These are phyloP conservation scores for Talaromyces thailandensis DNA, from an alignment of 495 filamentous ascomycete species.

Conservation along the genomic window DNA sequence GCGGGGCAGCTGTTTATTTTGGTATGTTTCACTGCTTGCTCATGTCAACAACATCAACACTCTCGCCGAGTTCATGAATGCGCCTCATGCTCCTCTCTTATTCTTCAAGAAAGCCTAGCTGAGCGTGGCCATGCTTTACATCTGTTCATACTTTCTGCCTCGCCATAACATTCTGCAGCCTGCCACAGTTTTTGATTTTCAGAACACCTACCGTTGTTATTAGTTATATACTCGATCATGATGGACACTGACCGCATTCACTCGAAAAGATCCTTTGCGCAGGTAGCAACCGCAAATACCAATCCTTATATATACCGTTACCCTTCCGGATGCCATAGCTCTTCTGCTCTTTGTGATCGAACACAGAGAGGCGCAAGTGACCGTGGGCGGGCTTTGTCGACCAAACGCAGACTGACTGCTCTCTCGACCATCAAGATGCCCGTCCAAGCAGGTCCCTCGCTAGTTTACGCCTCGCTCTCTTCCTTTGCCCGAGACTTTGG, in stretches of 20 bases:
- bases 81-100: neutral
- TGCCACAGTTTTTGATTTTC: neutral
- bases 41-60: neutral
- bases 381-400: slow-evolving; percentile 17
- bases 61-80: neutral
- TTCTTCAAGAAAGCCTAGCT: neutral
- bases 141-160: neutral
- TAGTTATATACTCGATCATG: slow-evolving; percentile 10
- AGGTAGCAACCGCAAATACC: slow-evolving; percentile 30
- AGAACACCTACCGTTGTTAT: neutral
- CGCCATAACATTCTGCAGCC: neutral
- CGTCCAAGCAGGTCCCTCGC: slow-evolving; percentile 37
- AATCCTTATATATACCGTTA: slow-evolving; percentile 13
- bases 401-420: slow-evolving; percentile 19
- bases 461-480: slow-evolving; percentile 54
- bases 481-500: slow-evolving; percentile 26
- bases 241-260: slow-evolving; percentile 25
- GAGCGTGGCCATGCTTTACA: neutral
- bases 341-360: slow-evolving; percentile 11
- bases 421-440: slow-evolving; percentile 25
- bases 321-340: slow-evolving; percentile 15
- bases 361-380: slow-evolving; percentile 13
- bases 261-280: slow-evolving; percentile 35
- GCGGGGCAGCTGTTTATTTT: slow-evolving; percentile 2
- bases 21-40: slow-evolving; percentile 2